These are phyloP conservation scores for Penicillium sp. DNA, from an alignment of 2,329 filamentous ascomycete genomes.

Conservation along the genomic window DNA sequence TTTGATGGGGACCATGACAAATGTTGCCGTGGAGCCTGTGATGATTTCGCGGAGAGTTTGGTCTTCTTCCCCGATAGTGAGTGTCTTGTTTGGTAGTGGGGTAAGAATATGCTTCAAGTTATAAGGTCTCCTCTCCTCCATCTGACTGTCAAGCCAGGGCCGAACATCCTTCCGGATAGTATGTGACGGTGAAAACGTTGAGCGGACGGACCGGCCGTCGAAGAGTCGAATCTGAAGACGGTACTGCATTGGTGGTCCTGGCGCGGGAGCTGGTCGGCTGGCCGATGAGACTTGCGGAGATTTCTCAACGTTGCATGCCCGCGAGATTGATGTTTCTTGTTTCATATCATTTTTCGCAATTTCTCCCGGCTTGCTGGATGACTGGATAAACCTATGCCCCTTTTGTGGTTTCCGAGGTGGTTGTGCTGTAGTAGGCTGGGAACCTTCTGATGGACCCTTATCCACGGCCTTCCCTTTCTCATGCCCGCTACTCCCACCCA, in stretches of 20 bases:
- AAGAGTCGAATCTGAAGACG: slow-evolving; percentile 81
- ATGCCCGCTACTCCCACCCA: background rate
- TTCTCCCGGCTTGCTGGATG: background rate
- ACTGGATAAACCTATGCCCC: background rate
- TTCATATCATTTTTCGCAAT: slow-evolving; percentile 34
- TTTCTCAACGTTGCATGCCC: slow-evolving; percentile 19
- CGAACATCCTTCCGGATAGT: slow-evolving; percentile 72
- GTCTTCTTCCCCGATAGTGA: slow-evolving; percentile 76
- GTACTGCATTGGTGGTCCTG: slow-evolving; percentile 46
- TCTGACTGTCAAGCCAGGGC: slow-evolving; percentile 73
- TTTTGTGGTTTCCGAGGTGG: slow-evolving; percentile 39
- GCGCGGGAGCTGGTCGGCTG: slow-evolving; percentile 21
- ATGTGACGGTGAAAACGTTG: slow-evolving; percentile 68
- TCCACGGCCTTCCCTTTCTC: slow-evolving; percentile 6
- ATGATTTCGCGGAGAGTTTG: slow-evolving; percentile 71
- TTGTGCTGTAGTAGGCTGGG: slow-evolving; percentile 54
- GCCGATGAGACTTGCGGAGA: slow-evolving; percentile 16
- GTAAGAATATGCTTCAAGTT: slow-evolving; percentile 83
- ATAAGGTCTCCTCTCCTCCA: slow-evolving; percentile 69
- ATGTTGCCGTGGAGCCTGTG: slow-evolving; percentile 77
- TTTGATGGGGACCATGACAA: slow-evolving; percentile 77
- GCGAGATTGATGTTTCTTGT: slow-evolving; percentile 15
- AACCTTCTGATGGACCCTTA: background rate
- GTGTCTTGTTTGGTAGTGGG: slow-evolving; percentile 74
- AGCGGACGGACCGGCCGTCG: slow-evolving; percentile 79